Evolutionary conservation across 371 early-diverging fungal genomes (phyloP), one percentile per base, ranked within the genome.

Genomic region (Rhizopus sp.): DNA sequence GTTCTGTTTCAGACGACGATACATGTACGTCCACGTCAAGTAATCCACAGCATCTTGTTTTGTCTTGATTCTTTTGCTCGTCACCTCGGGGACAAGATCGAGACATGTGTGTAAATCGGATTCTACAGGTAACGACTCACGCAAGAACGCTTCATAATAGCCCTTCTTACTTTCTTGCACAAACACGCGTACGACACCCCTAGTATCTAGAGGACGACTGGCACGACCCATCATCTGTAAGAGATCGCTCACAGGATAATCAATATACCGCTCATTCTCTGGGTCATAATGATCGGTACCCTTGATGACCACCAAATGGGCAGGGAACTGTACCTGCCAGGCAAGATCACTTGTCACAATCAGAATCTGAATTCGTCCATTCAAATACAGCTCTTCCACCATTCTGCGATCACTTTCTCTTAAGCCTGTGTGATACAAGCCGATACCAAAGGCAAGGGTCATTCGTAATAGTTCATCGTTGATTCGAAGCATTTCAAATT

Each of bases 141-240:
- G 93, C 57, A 98, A 77, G 66, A 98, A 97, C 81, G 90, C 91
- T 61, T 95, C 95, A 83, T 95, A 98, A 70, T 95, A 98, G 71
- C 92, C 89, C 82, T 95, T 95, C 64, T 96, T 96, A 29, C 81
- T 77, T 55, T 96, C 95, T 29, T 90, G 89, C 0, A 94, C 95
- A 67, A 95, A 85, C 17, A 97, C 88, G 4, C 88, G 81, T 0
- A 95, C 94, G 30, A 93, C 88, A 35, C 93, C 95, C 13, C 86
- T 85, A 63, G 85, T 87, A 71, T 99, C 99, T 64, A 93, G 98
- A 7, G 98, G 98, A 49, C 99, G 89, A 68, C 80, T 99, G 3
- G 99, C 99, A 63, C 99, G 91, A 30, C 99, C 99, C 88, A 98
- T 95, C 96, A 99, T 99, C 69, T 99, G 99, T 52, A 98, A 74